Base-by-base conservation (phyloP, 106 monocot genomes). In the Acanthochlamys bracteata region DNA sequence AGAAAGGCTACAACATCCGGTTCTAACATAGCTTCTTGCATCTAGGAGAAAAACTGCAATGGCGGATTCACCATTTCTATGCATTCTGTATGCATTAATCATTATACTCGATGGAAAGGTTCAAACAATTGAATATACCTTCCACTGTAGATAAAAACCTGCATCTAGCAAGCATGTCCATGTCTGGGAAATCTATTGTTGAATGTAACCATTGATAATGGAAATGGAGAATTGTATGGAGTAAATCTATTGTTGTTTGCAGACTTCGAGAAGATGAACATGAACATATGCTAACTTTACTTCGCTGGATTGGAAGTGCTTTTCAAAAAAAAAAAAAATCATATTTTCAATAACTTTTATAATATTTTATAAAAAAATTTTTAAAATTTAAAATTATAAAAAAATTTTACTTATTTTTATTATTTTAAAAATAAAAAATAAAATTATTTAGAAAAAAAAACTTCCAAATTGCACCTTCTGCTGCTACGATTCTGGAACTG, bases 51-150 rank as follows among this genome's bases (percentile, higher is more conserved):
- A 9, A 82, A 62, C 19, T n/a, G 39, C 11, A 22, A 90, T 24
- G 1, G 90, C 85, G 22, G 69, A 63, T 65, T 61, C 42, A 24
- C 80, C 85, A 54, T 80, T 57, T 2, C 85, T 85, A 67, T 90
- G 82, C 51, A 90, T 70, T 22, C 80, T 82, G 42, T 69, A 83
- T 25, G 65, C 85, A 74, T 83, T 83, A 0, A 90, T 90, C 75
- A 90, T 90, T 16, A 55, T 33, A n/a, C 80, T 80, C 90, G 85
- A 90, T 61, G 80, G 67, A 56, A 83, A 42, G 0, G 79, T 61
- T 26, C 14, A 73, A 54, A 0, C 15, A 52, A 55, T 82, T 69
- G 60, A 90, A 90, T 25, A 83, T 10, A 10, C 64, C 63, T 66
- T 64, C 72, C 16, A 84, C 77, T 23, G 60, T 41, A 1, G 68